Evolutionary conservation across 2,329 filamentous ascomycete genomes (phyloP), one percentile per base, ranked within the genome.

Genomic region (Trichoderma atrobrunneum): DNA sequence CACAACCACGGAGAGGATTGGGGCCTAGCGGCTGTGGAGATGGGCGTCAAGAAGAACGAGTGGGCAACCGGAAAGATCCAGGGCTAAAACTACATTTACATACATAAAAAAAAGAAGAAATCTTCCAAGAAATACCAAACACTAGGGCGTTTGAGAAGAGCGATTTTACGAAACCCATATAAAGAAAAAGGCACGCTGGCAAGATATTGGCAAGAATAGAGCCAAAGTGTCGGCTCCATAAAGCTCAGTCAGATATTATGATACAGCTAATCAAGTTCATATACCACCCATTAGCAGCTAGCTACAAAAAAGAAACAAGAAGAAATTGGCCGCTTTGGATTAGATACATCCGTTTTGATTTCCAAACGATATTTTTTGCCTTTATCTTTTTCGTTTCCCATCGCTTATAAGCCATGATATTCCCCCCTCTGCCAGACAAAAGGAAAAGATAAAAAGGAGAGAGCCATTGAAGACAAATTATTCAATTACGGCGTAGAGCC

Each of bases 1-100:
- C 96, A 98, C 81, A 98, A 98, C 83, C 95, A 99, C 83, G 96
- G 96, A 32, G 92, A 96, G 84, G 95, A 98, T 82, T 99, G 96
- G 96, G 96, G 96, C 4, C 87, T 90, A 77, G 96, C 95, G 24
- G 96, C 96, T 7, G 96, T 99, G 39, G 96, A 99, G 86, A 88
- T 99, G 85, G 95, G 93, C 7, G 88, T 92, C 21, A 98, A 97
- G 90, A 90, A 92, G 80, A 92, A 87, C 82, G 91, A 90, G 65
- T 98, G 95, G 95, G 88, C 89, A 3, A 88, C 91, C 74, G 95
- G 95, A 59, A 87, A 85, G 78, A 84, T 89, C 70, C 86, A 87
- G 73, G 81, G 81, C 39, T 83, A 75, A 73, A 24, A 11, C 18
- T 30, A 77, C 72, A 69, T 18, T 8, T 43, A 34, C 21, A 32